Conservation (phyloP, 768 basidiomycete species). For the Floccularia luteovirens region DNA sequence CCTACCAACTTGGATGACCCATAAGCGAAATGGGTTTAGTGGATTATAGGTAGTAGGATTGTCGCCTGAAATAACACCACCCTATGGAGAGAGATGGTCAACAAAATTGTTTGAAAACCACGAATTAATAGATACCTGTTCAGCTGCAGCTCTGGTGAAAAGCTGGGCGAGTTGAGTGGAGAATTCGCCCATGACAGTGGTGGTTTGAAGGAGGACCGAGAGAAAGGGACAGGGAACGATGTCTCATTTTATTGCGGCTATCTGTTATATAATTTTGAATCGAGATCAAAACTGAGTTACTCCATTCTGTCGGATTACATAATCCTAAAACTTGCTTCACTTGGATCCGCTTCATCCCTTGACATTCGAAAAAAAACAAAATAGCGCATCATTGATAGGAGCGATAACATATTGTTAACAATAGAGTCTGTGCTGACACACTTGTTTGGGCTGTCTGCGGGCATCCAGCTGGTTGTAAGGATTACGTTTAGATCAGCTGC, state of each 20-base stretch:
- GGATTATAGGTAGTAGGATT: conserved; percentile 61
- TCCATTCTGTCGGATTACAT: too few relatives aligned
- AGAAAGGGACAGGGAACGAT: background rate
- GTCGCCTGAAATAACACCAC: conserved; percentile 69
- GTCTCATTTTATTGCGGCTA: background rate
- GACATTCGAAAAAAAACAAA: too few relatives aligned
- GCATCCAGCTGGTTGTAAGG: too few relatives aligned
- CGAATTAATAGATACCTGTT: conserved; percentile 27
- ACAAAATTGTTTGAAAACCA: conserved; percentile 1
- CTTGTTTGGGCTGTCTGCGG: too few relatives aligned
- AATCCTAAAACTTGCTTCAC: too few relatives aligned
- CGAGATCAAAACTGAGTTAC: background rate
- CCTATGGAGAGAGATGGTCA: conserved; percentile 28
- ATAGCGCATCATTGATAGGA: too few relatives aligned
- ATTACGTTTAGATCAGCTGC: too few relatives aligned
- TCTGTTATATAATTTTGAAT: background rate
- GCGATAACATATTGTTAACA: too few relatives aligned
- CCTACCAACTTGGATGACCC: conserved; percentile 71
- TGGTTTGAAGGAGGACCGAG: background rate
- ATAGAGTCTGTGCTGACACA: too few relatives aligned
- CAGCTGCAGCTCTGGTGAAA: conserved; percentile 38
- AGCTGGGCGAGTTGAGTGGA: conserved; percentile 25
- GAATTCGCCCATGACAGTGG: conserved; percentile 40
- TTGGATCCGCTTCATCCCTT: too few relatives aligned
- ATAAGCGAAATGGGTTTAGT: conserved; percentile 64